Evolutionary conservation across 2,329 filamentous ascomycete genomes (phyloP).

Genomic region (Stylonectria norvegica): DNA sequence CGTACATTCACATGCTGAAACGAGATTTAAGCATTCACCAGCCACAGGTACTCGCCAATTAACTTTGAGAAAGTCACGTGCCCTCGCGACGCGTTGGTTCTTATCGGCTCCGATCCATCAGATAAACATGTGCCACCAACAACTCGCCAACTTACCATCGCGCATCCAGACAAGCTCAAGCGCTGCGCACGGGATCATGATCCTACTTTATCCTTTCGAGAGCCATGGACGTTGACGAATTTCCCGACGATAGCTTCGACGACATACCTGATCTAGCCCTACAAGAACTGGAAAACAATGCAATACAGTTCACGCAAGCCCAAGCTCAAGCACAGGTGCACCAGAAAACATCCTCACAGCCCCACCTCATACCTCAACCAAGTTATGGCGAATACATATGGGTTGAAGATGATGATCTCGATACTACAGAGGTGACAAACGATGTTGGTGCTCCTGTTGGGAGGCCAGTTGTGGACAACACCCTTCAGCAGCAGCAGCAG

Average conservation of each 20-base stretch:
- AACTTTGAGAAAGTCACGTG: slow-evolving; percentile 22
- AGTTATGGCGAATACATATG: slow-evolving; percentile 39
- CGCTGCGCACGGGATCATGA: too few species aligned
- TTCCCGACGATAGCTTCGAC: slow-evolving; percentile 63
- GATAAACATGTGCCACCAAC: too few species aligned
- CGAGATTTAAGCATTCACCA: slow-evolving; percentile 1
- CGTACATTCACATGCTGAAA: slow-evolving; percentile 23
- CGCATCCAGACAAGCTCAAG: too few species aligned
- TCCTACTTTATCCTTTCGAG: too few species aligned
- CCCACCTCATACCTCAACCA: slow-evolving; percentile 20
- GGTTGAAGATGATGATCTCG: slow-evolving; percentile 55
- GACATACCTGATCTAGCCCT: slow-evolving; percentile 55
- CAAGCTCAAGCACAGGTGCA: slow-evolving; percentile 5
- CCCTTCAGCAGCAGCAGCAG: slow-evolving; percentile 32
- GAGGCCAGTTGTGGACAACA: slow-evolving; percentile 34
- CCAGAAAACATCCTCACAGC: slow-evolving; percentile 22
- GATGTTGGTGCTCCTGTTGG: slow-evolving; percentile 41
- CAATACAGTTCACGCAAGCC: slow-evolving; percentile 57
- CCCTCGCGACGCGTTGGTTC: slow-evolving; percentile 28
- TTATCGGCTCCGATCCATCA: background rate
- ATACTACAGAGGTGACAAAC: slow-evolving; percentile 55
- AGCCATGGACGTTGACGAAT: slow-evolving; percentile 50
- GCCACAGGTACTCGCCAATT: slow-evolving; percentile 7
- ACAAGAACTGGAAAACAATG: slow-evolving; percentile 61
- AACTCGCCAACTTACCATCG: background rate